A percentile compares a stretch with the other conserved stretches of the same genome.
Evolutionary conservation across 768 basidiomycete genomes (phyloP).

Genomic region (Hypholoma sublateritium): DNA sequence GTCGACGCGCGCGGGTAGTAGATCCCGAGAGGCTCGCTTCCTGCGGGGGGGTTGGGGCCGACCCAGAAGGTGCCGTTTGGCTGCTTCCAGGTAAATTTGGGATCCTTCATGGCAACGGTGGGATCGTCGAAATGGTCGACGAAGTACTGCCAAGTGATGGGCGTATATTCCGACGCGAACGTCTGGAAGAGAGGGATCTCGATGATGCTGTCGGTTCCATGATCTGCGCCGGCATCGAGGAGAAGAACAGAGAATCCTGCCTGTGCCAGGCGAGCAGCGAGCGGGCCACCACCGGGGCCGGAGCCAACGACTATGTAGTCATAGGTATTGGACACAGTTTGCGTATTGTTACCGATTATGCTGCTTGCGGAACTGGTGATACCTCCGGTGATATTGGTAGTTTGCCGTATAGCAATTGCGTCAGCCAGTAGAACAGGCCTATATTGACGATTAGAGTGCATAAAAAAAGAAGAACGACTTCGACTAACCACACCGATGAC

Average conservation of each 20-base stretch:
- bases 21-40: constrained; percentile 5
- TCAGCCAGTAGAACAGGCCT: too few species aligned
- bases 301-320: constrained; percentile 10
- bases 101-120: constrained; percentile 1
- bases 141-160: constrained; percentile 9
- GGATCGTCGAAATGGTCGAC: constrained; percentile 7
- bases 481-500: too few species aligned
- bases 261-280: constrained; percentile 10
- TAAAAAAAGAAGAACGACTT: too few species aligned
- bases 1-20: constrained; percentile 7
- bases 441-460: too few species aligned
- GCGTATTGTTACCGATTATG: too few species aligned
- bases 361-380: too few species aligned
- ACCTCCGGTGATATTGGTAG: too few species aligned
- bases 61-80: constrained; percentile 7
- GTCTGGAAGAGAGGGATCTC: constrained; percentile 5
- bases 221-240: constrained; percentile 6
- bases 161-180: constrained; percentile 6
- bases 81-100: constrained; percentile 7
- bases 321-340: background rate
- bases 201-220: constrained; percentile 4
- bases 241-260: constrained; percentile 10
- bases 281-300: constrained; percentile 7
- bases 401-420: too few species aligned
- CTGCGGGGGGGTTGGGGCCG: constrained; percentile 6